phyloP scores from a whole-genome alignment of 106 monocot genomes.

The Iris macrosiphon region DNA sequence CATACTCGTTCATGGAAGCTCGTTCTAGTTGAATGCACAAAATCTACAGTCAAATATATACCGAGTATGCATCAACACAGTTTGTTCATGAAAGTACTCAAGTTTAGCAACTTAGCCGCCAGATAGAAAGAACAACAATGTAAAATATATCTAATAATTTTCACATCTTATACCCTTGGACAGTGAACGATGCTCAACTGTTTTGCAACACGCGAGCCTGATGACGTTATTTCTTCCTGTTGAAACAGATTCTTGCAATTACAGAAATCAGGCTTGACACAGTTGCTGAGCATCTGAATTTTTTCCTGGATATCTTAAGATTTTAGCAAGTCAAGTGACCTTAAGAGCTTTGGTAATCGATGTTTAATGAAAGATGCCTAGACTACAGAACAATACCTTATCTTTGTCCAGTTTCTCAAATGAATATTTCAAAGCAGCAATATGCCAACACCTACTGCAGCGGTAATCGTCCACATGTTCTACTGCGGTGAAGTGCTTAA shows the following conservation, averaged over 20 bases:
- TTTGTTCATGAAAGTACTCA: background rate
- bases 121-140: background rate
- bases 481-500: constrained; percentile 46
- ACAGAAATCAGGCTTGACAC: constrained; percentile 66
- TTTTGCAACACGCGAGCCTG: constrained; percentile 52
- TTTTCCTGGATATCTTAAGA: constrained; percentile 52
- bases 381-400: constrained; percentile 38
- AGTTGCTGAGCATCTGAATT: constrained; percentile 38
- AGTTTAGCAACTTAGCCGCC: background rate
- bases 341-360: background rate
- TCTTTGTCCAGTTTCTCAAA: constrained; percentile 39
- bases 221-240: constrained; percentile 38
- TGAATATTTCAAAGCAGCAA: constrained; percentile 50
- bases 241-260: constrained; percentile 52
- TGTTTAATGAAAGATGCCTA: constrained; percentile 1
- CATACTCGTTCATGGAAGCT: constrained; percentile 46
- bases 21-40: constrained; percentile 91
- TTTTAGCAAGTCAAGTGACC: background rate
- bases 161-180: constrained; percentile 47
- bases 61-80: background rate
- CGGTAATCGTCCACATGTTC: constrained; percentile 65
- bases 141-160: background rate
- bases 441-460: constrained; percentile 77
- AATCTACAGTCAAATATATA: constrained; percentile 36
- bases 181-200: constrained; percentile 48